phyloP scores from a whole-genome alignment of 768 basidiomycete genomes.

The Amanita rubescens region DNA sequence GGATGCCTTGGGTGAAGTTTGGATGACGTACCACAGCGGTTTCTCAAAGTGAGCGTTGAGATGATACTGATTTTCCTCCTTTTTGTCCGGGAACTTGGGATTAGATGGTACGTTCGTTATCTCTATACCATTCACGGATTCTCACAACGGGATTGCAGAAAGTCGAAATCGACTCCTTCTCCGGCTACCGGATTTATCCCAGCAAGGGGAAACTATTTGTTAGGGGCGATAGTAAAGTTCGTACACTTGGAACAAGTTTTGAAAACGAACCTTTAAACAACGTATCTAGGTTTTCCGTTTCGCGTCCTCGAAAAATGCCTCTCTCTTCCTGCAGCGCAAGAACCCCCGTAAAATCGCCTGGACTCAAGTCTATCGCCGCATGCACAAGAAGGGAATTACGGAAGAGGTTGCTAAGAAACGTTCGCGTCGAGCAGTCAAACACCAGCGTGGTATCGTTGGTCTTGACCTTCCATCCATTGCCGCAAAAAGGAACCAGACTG shows the following conservation, averaged over 20 bases:
- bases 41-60: not conserved
- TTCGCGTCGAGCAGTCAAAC: constrained; percentile 92
- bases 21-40: not conserved
- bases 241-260: constrained; percentile 11
- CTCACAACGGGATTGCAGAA: constrained; percentile 47
- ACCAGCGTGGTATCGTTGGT: constrained; percentile 97
- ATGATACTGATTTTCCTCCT: not conserved
- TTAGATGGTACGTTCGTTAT: constrained; percentile 34
- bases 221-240: constrained; percentile 91
- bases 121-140: constrained; percentile 11
- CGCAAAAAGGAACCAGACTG: constrained; percentile 89
- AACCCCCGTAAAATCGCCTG: constrained; percentile 99
- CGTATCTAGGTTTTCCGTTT: constrained; percentile 85
- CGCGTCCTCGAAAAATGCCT: constrained; percentile 84
- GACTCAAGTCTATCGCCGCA: constrained; percentile 89
- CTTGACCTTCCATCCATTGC: constrained; percentile 88
- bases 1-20: not conserved
- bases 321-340: constrained; percentile 98
- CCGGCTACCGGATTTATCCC: constrained; percentile 96
- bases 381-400: constrained; percentile 99
- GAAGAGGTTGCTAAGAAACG: constrained; percentile 99
- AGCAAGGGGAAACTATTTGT: constrained; percentile 94
- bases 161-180: constrained; percentile 98
- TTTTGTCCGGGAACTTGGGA: constrained; percentile 3
- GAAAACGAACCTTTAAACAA: not conserved